These are phyloP conservation scores for Sesbania bispinosa DNA, from an alignment of 306 rosid species.

Conservation along the genomic window DNA sequence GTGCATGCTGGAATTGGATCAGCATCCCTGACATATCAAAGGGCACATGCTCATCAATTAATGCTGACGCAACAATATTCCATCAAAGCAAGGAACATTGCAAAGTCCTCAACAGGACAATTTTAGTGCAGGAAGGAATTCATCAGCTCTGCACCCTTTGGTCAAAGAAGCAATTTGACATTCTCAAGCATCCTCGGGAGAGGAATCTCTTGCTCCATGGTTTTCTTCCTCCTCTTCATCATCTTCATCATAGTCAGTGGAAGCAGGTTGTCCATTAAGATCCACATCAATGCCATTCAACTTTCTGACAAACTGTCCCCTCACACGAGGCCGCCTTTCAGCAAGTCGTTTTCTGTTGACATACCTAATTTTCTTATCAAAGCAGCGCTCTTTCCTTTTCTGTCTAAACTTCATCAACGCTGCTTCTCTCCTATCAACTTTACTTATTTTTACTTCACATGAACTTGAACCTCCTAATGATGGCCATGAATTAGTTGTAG, in stretches of 20 bases:
- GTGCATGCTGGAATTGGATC: neutral
- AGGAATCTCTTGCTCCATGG: constrained; percentile 38
- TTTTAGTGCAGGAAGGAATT: neutral
- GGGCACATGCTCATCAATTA: constrained; percentile 8
- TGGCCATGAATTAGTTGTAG: constrained; percentile 63
- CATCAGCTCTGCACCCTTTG: neutral
- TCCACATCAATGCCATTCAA: constrained; percentile 73
- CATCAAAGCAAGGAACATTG: constrained; percentile 20
- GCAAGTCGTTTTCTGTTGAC: constrained; percentile 80
- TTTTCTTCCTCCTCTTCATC: constrained; percentile 74
- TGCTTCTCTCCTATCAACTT: constrained; percentile 94
- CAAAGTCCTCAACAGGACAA: constrained; percentile 3
- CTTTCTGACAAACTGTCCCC: constrained; percentile 96
- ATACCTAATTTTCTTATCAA: constrained; percentile 91
- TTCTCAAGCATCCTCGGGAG: constrained; percentile 43
- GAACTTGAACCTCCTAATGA: constrained; percentile 59
- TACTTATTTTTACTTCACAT: constrained; percentile 53
- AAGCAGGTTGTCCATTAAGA: constrained; percentile 84
- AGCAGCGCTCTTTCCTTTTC: constrained; percentile 94
- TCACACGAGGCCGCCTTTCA: constrained; percentile 90
- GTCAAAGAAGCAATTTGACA: neutral
- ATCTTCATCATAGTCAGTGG: constrained; percentile 61
- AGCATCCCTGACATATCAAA: neutral
- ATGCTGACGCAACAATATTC: constrained; percentile 21
- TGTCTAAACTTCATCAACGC: constrained; percentile 93